phyloP scores from a whole-genome alignment of 805 yeast species.

The Millerozyma miso region DNA sequence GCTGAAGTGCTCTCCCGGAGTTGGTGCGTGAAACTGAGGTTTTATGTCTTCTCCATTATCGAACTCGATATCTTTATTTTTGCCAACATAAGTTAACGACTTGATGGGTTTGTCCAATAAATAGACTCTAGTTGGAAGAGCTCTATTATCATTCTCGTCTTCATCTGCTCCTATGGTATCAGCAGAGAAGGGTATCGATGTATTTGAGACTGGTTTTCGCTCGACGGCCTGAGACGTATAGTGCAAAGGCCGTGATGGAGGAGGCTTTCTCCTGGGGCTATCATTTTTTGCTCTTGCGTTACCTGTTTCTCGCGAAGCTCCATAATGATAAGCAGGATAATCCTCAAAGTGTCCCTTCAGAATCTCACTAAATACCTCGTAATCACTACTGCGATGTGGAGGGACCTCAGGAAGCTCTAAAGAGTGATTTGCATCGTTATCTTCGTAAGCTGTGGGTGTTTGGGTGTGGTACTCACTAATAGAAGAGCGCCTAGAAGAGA shows the following conservation, averaged over 20 bases:
- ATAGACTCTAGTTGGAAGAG: slow-evolving; percentile 32
- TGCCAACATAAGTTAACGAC: slow-evolving; percentile 21
- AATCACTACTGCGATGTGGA: slow-evolving; percentile 6
- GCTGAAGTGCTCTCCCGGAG: slow-evolving; percentile 40
- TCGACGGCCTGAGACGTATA: not conserved
- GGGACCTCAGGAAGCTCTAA: not conserved
- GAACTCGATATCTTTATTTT: slow-evolving; percentile 9
- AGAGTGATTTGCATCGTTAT: not conserved
- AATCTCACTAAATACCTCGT: slow-evolving; percentile 9
- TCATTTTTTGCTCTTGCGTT: slow-evolving; percentile 7
- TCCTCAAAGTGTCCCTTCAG: not conserved
- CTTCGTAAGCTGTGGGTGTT: not conserved
- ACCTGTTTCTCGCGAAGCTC: not conserved
- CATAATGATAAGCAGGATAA: not conserved
- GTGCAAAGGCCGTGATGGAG: slow-evolving; percentile 7
- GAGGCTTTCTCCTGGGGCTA: slow-evolving; percentile 21
- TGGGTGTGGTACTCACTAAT: slow-evolving; percentile 14
- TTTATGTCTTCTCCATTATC: slow-evolving; percentile 25
- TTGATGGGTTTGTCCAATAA: slow-evolving; percentile 31
- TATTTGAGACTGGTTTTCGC: slow-evolving; percentile 6
- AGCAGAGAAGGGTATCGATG: slow-evolving; percentile 39
- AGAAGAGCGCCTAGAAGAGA: slow-evolving; percentile 12
- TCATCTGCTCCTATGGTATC: slow-evolving; percentile 34
- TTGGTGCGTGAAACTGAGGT: slow-evolving; percentile 42
- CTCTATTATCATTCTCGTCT: slow-evolving; percentile 17